Evolutionary conservation across 331 rosid species (phyloP).

Genomic region (Cydonia oblonga): DNA sequence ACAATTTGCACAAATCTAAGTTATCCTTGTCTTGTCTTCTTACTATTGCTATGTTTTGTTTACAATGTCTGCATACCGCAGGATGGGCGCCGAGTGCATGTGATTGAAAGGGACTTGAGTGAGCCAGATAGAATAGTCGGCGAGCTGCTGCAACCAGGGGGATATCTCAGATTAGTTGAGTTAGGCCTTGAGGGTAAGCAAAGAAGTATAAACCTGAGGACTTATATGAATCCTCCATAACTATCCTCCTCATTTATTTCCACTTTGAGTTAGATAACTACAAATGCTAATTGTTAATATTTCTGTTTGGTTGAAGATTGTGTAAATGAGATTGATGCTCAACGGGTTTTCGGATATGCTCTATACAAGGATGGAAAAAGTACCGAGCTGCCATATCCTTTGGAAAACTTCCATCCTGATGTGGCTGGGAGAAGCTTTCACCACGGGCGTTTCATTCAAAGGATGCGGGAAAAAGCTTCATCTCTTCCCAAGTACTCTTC

Average conservation of each 20-base stretch:
- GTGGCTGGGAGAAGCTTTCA: conserved; percentile 22
- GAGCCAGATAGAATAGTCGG: conserved; percentile 26
- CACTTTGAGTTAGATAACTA: background rate
- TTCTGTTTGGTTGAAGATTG: conserved; percentile 10
- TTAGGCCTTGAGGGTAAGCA: conserved; percentile 29
- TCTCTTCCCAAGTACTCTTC: conserved; percentile 16
- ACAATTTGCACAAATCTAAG: background rate
- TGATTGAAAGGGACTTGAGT: conserved; percentile 21
- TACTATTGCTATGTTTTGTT: background rate
- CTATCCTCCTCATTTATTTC: background rate
- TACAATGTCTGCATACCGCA: background rate
- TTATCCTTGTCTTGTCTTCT: background rate
- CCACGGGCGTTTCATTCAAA: conserved; percentile 14
- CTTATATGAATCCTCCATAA: background rate
- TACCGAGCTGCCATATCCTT: conserved; percentile 6
- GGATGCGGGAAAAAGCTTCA: conserved; percentile 11
- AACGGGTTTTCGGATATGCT: conserved; percentile 15
- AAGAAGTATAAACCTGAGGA: background rate
- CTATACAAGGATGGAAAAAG: conserved; percentile 18
- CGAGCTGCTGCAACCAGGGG: conserved; percentile 35
- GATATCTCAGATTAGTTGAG: conserved; percentile 27
- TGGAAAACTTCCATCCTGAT: conserved; percentile 8
- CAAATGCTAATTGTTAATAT: background rate
- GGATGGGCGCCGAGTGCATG: conserved; percentile 26
- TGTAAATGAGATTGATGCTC: conserved; percentile 21